Base-by-base conservation (phyloP, 164 flowering plant species). In the Sedum album region DNA sequence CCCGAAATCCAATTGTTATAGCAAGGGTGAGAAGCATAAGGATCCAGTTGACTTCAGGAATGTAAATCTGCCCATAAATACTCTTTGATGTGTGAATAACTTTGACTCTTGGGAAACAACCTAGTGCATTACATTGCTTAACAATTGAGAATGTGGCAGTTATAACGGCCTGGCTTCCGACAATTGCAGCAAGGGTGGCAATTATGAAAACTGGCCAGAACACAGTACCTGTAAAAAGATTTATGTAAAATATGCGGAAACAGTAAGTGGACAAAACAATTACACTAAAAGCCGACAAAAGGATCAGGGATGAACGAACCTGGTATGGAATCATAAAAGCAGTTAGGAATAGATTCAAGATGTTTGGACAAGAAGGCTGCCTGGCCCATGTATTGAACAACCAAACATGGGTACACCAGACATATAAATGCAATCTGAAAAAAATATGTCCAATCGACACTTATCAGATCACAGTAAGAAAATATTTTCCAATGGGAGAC, bases 11-110 rank as follows among this genome's bases (percentile, higher is more conserved):
- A 63, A 90, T 57, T 15, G 94, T 84, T 36, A 88, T 70, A 65
- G 93, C 79, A 70, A 91, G 84, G 66, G 92, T 83, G 60, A 89
- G 75, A 66, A 89, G 67, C 96, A 89, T 88, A 35, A 91, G 84
- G 60, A 88, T 86, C 93, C 94, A 91, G 74, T 91, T 91, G 48
- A 91, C 84, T 75, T 91, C 97, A 23, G 97, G 97, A 72, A 88
- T 85, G 73, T 91, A 91, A 41, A 91, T 87, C 82, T 88, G 97
- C 53, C 93, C 94, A 75, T 76, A 84, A n/a, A 85, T 82, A 65
- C 85, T 83, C 70, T 74, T 85, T 9, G 96, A 91, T 68, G 97
- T 89, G 79, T 86, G 96, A 38, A 89, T 90, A 70, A 89, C 71
- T 75, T 88, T 89, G 73, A 91, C 92, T 69, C 97, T 77, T 1